Conservation (phyloP, 257 asterid species). For the Galeopsis tetrahit region DNA sequence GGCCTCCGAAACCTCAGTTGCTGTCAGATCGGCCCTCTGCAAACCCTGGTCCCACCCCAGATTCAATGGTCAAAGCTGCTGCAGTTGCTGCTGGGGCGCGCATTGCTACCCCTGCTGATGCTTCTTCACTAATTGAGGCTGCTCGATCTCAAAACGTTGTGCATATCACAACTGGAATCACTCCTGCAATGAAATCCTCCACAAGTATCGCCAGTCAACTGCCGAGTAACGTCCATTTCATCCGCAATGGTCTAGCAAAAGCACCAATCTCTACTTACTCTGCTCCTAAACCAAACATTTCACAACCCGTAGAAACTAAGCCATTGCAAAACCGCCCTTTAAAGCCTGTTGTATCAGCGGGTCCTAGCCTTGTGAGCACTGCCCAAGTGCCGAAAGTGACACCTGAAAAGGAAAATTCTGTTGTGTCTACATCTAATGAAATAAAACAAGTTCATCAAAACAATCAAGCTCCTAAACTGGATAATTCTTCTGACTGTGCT, state of each 20-base stretch:
- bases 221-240: conserved; percentile 84
- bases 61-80: conserved; percentile 77
- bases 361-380: conserved; percentile 34
- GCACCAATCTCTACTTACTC: conserved; percentile 53
- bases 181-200: conserved; percentile 52
- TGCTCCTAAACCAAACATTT: conserved; percentile 42
- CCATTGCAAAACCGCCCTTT: conserved; percentile 39
- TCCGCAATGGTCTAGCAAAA: conserved; percentile 61
- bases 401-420: conserved; percentile 33
- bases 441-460: conserved; percentile 35
- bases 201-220: conserved; percentile 54
- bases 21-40: conserved; percentile 42
- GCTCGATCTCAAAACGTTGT: conserved; percentile 66
- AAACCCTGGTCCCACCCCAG: conserved; percentile 46
- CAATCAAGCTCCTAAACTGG: conserved; percentile 28
- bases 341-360: conserved; percentile 43
- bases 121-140: conserved; percentile 64
- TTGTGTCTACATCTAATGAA: conserved; percentile 33
- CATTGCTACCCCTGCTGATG: conserved; percentile 66
- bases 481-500: conserved; percentile 6
- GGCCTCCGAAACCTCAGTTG: conserved; percentile 41
- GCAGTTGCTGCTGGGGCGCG: conserved; percentile 91
- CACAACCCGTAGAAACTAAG: conserved; percentile 45
- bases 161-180: conserved; percentile 62
- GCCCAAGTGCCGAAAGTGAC: conserved; percentile 31